Evolutionary conservation across 768 basidiomycete genomes (phyloP), one percentile per base, ranked within the genome.

Genomic region (Leccinum arenicola): DNA sequence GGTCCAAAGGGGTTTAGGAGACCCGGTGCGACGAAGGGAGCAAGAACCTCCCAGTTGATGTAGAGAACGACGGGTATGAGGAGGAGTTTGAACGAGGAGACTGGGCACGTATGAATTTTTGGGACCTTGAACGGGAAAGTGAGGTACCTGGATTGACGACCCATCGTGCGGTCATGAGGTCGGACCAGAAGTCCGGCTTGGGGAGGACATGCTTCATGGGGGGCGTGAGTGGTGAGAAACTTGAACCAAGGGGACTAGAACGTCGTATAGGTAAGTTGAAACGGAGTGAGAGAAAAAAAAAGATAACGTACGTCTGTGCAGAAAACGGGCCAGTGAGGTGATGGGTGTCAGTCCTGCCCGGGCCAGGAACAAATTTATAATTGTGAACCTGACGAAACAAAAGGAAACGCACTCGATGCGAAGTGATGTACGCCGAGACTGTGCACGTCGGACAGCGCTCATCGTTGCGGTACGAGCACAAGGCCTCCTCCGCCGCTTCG

Each of bases 1-100:
- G 81, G 77, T 1, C 76, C 75, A 67, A 97, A 90, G 1, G 93
- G 94, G 70, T 97, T 98, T 15, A 77, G 64, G 5, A 82, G 59
- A 43, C 70, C 77, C 0, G 81, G 71, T 1, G 80, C 73, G 53
- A 87, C 61, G 61, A 78, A 80, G 4, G 80, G 77, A 0, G 77
- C 71, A 23, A 84, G 64, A 12, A 86, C 43, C 54, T 85, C 78
- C 87, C 91, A 89, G 67, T 86, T 87, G 12, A 78, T 50, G 68
- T 82, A 91, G 4, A 89, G 76, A 0, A 88, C 68, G 55, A 89
- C 4, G 6, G 87, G 84, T 1, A 86, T 55, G 35, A 84, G 62
- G 35, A 93, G 79, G 21, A 95, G 68, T 61, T 87, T 87, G 71
- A 92, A 73, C 1, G 93, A 83, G 6, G 83, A 81, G 12, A 70